Base-by-base conservation (phyloP, 2,329 filamentous ascomycete species). In the Cladosporium sp. region DNA sequence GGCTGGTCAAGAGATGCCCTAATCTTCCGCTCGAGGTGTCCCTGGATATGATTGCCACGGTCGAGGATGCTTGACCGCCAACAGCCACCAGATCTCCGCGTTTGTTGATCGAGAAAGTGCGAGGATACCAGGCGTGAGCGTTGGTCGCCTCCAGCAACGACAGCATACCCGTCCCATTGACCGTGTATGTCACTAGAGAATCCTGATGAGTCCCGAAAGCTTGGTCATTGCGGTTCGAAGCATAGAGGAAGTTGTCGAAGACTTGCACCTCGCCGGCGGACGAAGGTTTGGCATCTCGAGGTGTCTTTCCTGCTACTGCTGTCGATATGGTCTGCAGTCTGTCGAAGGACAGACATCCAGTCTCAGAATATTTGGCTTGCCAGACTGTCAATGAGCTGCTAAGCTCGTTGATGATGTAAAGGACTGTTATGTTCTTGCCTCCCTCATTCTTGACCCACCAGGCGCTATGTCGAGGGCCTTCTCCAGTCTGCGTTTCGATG, bases 371-470 rank as follows among this genome's bases (percentile, higher is more conserved):
- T 1, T 63, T 60, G 5, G 72, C 70, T 12, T 59, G 62, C 66
- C 69, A 73, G 5, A 63, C 66, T 4, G 68, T 65, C 6, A 74
- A 62, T 3, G 69, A 65, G 57, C 71, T 73, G 25, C 60, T 54
- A 8, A 74, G 65, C 62, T 74, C 71, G 55, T 74, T 71, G 17
- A 67, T 68, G 28, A 70, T 62, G 59, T 71, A 73, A 8, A 73
- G 67, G 7, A 61, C 64, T 37, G 49, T 43, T 15, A 55, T 38
- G 6, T 43, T 40, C 17, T 28, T 34, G 8, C 70, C 67, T 12
- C 71, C 70, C 14, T 38, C 38, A 15, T 9, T 20, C 2, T 38
- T 22, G 15, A 19, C 25, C 78, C 79, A 82, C 70, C 80, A 85
- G 3, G 74, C 71, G 0, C 61, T 66, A 56, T 71, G 69, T 9